Evolutionary conservation across 2,329 filamentous ascomycete genomes (phyloP).

Genomic region (Ilyonectria robusta): DNA sequence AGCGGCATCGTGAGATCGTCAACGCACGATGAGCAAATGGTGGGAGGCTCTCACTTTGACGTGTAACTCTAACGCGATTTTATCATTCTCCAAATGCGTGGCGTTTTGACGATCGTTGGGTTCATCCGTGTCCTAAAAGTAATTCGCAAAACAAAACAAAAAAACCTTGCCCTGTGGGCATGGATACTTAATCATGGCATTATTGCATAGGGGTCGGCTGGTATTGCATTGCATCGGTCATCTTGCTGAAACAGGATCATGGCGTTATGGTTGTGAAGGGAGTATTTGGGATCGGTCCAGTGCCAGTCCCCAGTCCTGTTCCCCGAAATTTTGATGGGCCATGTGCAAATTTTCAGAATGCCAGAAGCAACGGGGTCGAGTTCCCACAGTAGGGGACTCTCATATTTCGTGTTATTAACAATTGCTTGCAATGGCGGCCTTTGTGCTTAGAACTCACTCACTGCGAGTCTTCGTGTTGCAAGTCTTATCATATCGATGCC

Average conservation of each 20-base stretch:
- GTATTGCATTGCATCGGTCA: slow-evolving; percentile 50
- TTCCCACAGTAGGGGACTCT: slow-evolving; percentile 12
- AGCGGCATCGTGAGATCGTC: slow-evolving; percentile 73
- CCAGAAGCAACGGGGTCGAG: slow-evolving; percentile 26
- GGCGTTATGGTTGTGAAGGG: slow-evolving; percentile 47
- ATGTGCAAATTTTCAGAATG: slow-evolving; percentile 30
- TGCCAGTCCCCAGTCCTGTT: slow-evolving; percentile 24
- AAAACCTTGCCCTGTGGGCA: slow-evolving; percentile 40
- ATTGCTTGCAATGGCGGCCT: slow-evolving; percentile 26
- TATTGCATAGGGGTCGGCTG: slow-evolving; percentile 49
- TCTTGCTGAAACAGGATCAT: slow-evolving; percentile 44
- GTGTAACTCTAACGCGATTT: slow-evolving; percentile 60
- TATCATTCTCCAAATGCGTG: slow-evolving; percentile 41
- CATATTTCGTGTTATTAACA: slow-evolving; percentile 30
- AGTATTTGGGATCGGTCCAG: slow-evolving; percentile 27
- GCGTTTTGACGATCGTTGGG: slow-evolving; percentile 45
- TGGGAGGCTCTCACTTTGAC: slow-evolving; percentile 75
- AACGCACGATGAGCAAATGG: slow-evolving; percentile 74
- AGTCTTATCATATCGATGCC: slow-evolving; percentile 13
- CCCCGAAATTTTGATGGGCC: slow-evolving; percentile 26
- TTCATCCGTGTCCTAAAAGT: slow-evolving; percentile 47
- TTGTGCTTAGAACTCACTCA: slow-evolving; percentile 11
- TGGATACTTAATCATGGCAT: slow-evolving; percentile 53
- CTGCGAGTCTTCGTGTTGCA: slow-evolving; percentile 13
- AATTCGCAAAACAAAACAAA: slow-evolving; percentile 46